phyloP scores from a whole-genome alignment of 768 basidiomycete species.

The Lactarius hatsudake region DNA sequence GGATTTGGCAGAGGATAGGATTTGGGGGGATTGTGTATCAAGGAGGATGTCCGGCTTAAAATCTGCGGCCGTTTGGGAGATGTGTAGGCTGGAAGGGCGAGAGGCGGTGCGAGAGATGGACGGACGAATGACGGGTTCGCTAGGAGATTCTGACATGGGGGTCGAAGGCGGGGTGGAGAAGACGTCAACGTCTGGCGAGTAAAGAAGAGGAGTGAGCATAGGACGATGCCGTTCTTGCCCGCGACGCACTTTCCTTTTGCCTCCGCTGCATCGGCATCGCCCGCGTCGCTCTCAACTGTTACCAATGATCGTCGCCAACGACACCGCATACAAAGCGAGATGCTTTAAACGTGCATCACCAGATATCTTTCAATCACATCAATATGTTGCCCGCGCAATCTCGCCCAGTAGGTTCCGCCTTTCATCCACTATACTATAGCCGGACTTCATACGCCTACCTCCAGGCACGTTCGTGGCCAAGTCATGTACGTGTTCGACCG shows the following conservation, averaged over 20 bases:
- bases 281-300: background rate
- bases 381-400: slow-evolving; percentile 26
- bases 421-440: slow-evolving; percentile 23
- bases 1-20: slow-evolving; percentile 4
- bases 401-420: background rate
- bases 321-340: background rate
- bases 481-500: too few species aligned
- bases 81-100: slow-evolving; percentile 38
- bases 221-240: background rate
- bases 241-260: background rate
- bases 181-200: slow-evolving; percentile 37
- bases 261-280: background rate
- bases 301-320: background rate
- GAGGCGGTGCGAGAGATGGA: slow-evolving; percentile 40
- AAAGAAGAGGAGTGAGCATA: slow-evolving; percentile 13
- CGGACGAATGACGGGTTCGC: slow-evolving; percentile 33
- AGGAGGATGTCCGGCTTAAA: slow-evolving; percentile 40
- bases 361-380: slow-evolving; percentile 11
- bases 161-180: slow-evolving; percentile 47
- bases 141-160: slow-evolving; percentile 32
- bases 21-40: slow-evolving; percentile 37
- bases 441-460: slow-evolving; percentile 36
- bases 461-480: slow-evolving; percentile 36
- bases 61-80: slow-evolving; percentile 32
- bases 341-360: too few species aligned